A percentile compares a stretch with the other conserved stretches of the same genome.
phyloP scores from a whole-genome alignment of 2,329 filamentous ascomycete species.

The Scedosporium minutisporum region DNA sequence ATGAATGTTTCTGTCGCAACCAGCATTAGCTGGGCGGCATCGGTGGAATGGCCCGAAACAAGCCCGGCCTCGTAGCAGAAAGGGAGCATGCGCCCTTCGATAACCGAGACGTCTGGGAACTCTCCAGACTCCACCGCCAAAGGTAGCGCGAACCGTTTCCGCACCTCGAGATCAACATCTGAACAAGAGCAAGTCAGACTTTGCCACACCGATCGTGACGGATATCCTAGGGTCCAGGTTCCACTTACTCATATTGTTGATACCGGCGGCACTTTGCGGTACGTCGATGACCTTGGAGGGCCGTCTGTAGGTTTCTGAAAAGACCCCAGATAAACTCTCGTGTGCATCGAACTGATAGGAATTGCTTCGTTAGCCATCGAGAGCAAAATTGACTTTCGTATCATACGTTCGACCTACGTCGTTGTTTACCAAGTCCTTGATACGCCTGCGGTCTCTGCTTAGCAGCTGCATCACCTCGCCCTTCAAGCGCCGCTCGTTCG shows the following conservation, averaged over 20 bases:
- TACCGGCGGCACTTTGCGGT: conserved; percentile 56
- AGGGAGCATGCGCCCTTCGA: conserved; percentile 56
- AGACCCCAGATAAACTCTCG: conserved; percentile 42
- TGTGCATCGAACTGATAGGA: conserved; percentile 40
- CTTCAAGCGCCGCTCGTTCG: conserved; percentile 55
- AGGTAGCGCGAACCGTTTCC: conserved; percentile 54
- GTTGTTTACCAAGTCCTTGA: conserved; percentile 55
- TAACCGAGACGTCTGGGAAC: conserved; percentile 55
- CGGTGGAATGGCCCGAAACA: conserved; percentile 45
- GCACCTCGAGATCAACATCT: conserved; percentile 60
- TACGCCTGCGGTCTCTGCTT: conserved; percentile 53
- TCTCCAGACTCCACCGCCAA: conserved; percentile 59
- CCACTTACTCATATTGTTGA: conserved; percentile 69
- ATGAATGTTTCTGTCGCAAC: conserved; percentile 58
- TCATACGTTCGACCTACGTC: conserved; percentile 36
- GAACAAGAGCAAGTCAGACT: neutral
- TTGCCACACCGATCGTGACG: neutral
- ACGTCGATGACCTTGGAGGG: conserved; percentile 44
- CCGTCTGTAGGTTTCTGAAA: conserved; percentile 39
- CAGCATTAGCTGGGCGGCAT: conserved; percentile 55
- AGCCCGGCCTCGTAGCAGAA: conserved; percentile 60
- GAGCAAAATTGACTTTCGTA: too few relatives aligned
- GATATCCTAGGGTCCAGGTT: neutral
- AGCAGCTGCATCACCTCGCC: conserved; percentile 62
- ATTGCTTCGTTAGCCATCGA: neutral